Conservation (phyloP, 1,139 yeast species). For the Candida dubliniensis region DNA sequence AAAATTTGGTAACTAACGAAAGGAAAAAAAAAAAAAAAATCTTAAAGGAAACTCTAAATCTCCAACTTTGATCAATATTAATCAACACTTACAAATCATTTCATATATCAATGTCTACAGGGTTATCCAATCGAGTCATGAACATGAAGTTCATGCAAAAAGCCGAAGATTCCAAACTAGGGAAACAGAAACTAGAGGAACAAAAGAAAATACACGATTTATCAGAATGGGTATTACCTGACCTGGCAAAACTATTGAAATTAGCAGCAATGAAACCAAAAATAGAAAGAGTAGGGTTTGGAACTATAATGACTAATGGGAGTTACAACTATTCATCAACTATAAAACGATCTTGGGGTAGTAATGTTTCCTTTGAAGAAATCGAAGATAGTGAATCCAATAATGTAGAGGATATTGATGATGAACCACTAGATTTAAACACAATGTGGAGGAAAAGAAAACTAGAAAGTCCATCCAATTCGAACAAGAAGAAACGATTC, state of each 20-base stretch:
- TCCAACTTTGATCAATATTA: not conserved
- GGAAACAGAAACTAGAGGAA: constrained; percentile 26
- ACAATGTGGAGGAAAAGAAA: constrained; percentile 32
- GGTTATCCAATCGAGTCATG: constrained; percentile 63
- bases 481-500: constrained; percentile 14
- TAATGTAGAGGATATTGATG: constrained; percentile 1
- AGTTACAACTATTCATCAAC: constrained; percentile 16
- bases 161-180: constrained; percentile 25
- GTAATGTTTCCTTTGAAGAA: constrained; percentile 7
- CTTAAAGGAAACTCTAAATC: constrained; percentile 1
- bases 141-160: constrained; percentile 67
- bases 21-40: not conserved
- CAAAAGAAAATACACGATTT: constrained; percentile 47
- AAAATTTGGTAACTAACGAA: not conserved
- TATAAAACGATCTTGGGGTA: constrained; percentile 29
- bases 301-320: constrained; percentile 29
- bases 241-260: constrained; percentile 23
- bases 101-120: constrained; percentile 29
- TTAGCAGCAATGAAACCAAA: constrained; percentile 12
- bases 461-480: constrained; percentile 11
- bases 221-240: constrained; percentile 62
- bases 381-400: constrained; percentile 4
- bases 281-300: constrained; percentile 39
- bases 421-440: constrained; percentile 18
- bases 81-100: not conserved